These are phyloP conservation scores for Trichoderma parareesei DNA, from an alignment of 495 filamentous ascomycete genomes.

Conservation along the genomic window DNA sequence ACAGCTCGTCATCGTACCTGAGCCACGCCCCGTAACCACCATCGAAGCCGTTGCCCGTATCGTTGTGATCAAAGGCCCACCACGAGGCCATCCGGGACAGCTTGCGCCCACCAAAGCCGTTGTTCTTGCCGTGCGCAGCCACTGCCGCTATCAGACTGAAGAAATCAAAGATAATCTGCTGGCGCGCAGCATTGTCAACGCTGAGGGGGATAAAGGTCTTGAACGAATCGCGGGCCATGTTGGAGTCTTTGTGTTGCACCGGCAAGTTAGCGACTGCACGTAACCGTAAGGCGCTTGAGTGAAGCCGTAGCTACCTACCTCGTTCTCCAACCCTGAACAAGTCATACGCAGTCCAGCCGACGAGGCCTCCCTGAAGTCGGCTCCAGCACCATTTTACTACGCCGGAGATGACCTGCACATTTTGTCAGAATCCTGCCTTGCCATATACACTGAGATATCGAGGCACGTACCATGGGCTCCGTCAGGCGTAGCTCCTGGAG, in stretches of 20 bases:
- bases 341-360: constrained; percentile 96
- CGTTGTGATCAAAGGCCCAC: constrained; percentile 95
- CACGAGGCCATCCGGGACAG: constrained; percentile 91
- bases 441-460: neutral
- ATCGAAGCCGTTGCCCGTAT: constrained; percentile 87
- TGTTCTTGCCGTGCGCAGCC: constrained; percentile 76
- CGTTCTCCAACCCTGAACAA: constrained; percentile 90
- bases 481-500: constrained; percentile 84
- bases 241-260: constrained; percentile 57
- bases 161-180: constrained; percentile 89
- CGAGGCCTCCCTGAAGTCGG: constrained; percentile 81
- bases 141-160: constrained; percentile 86
- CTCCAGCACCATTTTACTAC: constrained; percentile 99
- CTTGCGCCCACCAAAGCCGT: constrained; percentile 89
- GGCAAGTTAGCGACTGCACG: constrained; percentile 11
- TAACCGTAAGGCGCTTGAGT: neutral
- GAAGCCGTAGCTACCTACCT: constrained; percentile 45
- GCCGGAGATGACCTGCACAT: constrained; percentile 70
- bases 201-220: constrained; percentile 93
- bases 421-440: neutral
- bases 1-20: constrained; percentile 23
- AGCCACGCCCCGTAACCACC: constrained; percentile 85
- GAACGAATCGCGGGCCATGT: constrained; percentile 86
- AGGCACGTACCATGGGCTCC: constrained; percentile 73
- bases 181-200: constrained; percentile 78